These are phyloP conservation scores for Hypholoma fasciculare DNA, from an alignment of 768 basidiomycete species.

Conservation along the genomic window DNA sequence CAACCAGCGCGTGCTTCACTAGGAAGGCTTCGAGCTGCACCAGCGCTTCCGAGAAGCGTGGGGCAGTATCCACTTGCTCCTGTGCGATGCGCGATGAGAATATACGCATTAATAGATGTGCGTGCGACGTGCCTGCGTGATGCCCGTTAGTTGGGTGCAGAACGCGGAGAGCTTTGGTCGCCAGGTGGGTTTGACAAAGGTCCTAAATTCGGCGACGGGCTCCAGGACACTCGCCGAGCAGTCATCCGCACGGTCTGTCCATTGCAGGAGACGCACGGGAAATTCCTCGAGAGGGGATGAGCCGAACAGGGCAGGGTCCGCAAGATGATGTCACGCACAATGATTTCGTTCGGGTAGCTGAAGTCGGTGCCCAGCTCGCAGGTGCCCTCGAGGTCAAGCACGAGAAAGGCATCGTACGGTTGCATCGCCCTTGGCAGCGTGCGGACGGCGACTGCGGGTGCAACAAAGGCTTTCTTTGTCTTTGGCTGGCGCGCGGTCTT, in stretches of 20 bases:
- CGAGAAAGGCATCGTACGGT: constrained; percentile 76
- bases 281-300: constrained; percentile 64
- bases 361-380: constrained; percentile 70
- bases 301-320: background rate
- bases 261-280: constrained; percentile 86
- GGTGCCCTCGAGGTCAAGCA: constrained; percentile 90
- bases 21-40: constrained; percentile 66
- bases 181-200: constrained; percentile 89
- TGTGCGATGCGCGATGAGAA: constrained; percentile 27
- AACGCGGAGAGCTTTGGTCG: constrained; percentile 77
- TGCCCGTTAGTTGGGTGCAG: constrained; percentile 87
- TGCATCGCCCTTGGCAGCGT: constrained; percentile 30
- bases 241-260: constrained; percentile 62
- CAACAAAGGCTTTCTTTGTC: constrained; percentile 8
- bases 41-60: constrained; percentile 72
- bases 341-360: constrained; percentile 93
- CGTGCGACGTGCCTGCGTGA: constrained; percentile 72
- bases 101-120: background rate
- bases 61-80: constrained; percentile 80
- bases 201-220: constrained; percentile 80
- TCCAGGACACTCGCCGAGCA: constrained; percentile 59
- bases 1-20: constrained; percentile 67
- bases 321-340: constrained; percentile 52
- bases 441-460: background rate
- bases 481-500: constrained; percentile 11